Percentiles rank a stretch among this genome's conserved stretches.
phyloP scores from a whole-genome alignment of 2,329 filamentous ascomycete species.

The Alternaria triticimaculans region DNA sequence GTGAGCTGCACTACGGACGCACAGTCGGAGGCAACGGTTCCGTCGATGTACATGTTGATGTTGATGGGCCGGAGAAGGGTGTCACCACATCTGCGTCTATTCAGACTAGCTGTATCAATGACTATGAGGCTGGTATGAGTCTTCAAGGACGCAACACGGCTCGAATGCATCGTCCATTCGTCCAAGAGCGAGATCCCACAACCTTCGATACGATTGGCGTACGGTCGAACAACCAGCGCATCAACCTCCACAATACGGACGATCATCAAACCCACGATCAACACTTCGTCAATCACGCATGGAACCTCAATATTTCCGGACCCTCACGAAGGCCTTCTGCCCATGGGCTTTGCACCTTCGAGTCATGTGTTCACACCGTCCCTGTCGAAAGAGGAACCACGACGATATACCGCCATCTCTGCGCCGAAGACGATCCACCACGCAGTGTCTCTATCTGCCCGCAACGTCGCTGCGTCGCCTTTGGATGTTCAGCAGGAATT shows the following conservation, averaged over 20 bases:
- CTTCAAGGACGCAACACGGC: constrained; percentile 7
- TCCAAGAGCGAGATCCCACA: constrained; percentile 4
- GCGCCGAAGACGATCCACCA: constrained; percentile 67
- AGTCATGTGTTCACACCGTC: constrained; percentile 18
- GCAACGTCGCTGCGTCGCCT: constrained; percentile 69
- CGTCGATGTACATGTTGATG: constrained; percentile 19
- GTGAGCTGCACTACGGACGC: constrained; percentile 50
- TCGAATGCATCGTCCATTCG: background rate
- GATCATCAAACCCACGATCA: constrained; percentile 26
- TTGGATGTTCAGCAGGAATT: constrained; percentile 68
- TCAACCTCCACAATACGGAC: constrained; percentile 30
- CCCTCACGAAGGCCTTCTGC: background rate
- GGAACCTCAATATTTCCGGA: constrained; percentile 36
- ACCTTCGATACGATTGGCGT: constrained; percentile 37
- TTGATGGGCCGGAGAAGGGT: constrained; percentile 10
- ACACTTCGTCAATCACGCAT: constrained; percentile 40
- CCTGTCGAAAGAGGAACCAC: constrained; percentile 42
- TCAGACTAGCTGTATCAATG: constrained; percentile 14
- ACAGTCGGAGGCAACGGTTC: background rate
- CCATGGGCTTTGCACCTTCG: background rate
- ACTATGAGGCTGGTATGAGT: constrained; percentile 9
- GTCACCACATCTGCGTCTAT: constrained; percentile 15
- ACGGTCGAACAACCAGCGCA: constrained; percentile 28
- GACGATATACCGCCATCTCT: constrained; percentile 60
- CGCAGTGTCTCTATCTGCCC: constrained; percentile 71